phyloP scores from a whole-genome alignment of 176 grass and related monocot species.

The Thalia dealbata region DNA sequence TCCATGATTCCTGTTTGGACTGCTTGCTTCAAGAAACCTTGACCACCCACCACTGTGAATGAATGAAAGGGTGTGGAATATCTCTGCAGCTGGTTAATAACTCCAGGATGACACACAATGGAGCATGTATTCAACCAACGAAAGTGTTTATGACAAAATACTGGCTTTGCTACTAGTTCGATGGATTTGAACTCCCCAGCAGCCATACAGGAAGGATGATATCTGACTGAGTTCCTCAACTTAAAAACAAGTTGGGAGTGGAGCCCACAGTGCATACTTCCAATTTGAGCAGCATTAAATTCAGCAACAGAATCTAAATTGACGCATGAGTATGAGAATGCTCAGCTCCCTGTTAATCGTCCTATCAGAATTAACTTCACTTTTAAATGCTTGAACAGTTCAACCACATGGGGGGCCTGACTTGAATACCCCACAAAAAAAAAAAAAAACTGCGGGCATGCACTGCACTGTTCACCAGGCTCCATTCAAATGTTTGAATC shows the following conservation, averaged over 20 bases:
- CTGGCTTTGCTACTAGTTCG: not conserved
- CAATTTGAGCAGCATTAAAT: conserved; percentile 3
- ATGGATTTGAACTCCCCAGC: not conserved
- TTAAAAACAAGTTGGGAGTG: not conserved
- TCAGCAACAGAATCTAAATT: not conserved
- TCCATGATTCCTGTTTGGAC: not conserved
- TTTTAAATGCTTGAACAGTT: not conserved
- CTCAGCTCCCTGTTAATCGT: not conserved
- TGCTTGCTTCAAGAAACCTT: not conserved
- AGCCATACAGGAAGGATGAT: no score
- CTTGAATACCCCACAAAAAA: not conserved
- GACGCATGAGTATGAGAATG: not conserved
- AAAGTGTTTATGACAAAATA: no score
- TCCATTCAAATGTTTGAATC: not conserved
- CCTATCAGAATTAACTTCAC: not conserved
- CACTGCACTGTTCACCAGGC: not conserved
- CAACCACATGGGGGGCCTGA: not conserved
- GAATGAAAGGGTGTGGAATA: not conserved
- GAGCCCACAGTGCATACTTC: not conserved
- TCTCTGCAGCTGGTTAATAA: no score
- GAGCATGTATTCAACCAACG: no score
- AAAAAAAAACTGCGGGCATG: not conserved
- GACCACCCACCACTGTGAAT: not conserved
- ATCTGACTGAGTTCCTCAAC: not conserved
- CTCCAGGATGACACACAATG: no score